A percentile compares a stretch with the other conserved stretches of the same genome.
Conservation (phyloP, 176 grass and related monocot species). For the Miscanthus lutarioriparius region DNA sequence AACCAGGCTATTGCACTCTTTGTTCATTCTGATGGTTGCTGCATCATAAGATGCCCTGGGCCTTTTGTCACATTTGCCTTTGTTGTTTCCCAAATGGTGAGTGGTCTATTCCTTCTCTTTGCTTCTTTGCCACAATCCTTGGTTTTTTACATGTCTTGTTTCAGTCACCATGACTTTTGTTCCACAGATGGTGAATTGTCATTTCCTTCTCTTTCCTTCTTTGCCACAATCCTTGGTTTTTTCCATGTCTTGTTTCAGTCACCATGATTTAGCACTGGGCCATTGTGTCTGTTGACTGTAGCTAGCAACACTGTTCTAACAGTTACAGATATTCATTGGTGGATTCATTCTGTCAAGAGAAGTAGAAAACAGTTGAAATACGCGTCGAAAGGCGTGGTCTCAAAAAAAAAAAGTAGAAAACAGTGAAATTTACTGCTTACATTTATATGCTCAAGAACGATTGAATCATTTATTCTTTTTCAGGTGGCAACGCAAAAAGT, state of each 20-base stretch:
- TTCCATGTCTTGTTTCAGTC: constrained; percentile 12
- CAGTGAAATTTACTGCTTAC: not conserved
- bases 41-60: constrained; percentile 18
- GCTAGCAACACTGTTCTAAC: not conserved
- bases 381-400: too few relatives aligned
- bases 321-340: not conserved
- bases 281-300: not conserved
- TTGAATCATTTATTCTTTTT: constrained; percentile 3
- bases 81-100: constrained; percentile 42
- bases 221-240: not conserved
- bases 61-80: constrained; percentile 26
- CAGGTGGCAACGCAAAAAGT: constrained; percentile 38
- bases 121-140: not conserved
- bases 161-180: constrained; percentile 13
- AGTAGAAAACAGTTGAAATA: not conserved
- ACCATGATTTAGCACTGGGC: constrained; percentile 17
- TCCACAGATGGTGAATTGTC: constrained; percentile 28
- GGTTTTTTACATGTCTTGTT: not conserved
- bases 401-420: not conserved
- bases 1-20: constrained; percentile 44
- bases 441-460: not conserved
- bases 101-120: not conserved
- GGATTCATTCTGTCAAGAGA: constrained; percentile 12
- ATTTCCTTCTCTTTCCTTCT: not conserved
- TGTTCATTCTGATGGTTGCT: constrained; percentile 33